These are phyloP conservation scores for Gynostemma pentaphyllum DNA, from an alignment of 306 rosid genomes.

Conservation along the genomic window DNA sequence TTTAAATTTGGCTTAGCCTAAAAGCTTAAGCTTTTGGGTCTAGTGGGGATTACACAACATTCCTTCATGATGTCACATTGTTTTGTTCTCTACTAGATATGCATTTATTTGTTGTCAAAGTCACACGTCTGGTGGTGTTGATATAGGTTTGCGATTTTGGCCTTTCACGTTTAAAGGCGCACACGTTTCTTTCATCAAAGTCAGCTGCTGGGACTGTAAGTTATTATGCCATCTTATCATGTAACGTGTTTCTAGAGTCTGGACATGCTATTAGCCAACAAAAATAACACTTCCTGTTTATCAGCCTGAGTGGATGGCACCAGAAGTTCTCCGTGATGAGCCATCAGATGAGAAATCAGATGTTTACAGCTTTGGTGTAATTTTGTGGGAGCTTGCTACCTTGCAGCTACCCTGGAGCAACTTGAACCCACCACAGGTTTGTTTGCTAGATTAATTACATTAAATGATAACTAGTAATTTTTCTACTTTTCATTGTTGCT, in stretches of 20 bases:
- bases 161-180: constrained; percentile 89
- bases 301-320: constrained; percentile 96
- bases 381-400: constrained; percentile 86
- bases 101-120: neutral
- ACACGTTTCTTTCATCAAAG: constrained; percentile 93
- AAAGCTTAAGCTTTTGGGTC: too few species aligned
- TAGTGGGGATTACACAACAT: too few species aligned
- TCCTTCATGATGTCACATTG: neutral
- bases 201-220: constrained; percentile 99
- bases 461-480: neutral
- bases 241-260: neutral
- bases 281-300: constrained; percentile 13
- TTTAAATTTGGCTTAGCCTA: too few species aligned
- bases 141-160: constrained; percentile 92
- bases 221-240: constrained; percentile 8
- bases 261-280: neutral
- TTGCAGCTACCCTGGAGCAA: constrained; percentile 88
- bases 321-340: constrained; percentile 95
- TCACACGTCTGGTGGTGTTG: constrained; percentile 8
- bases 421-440: constrained; percentile 91
- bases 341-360: constrained; percentile 96
- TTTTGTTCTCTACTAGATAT: neutral
- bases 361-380: constrained; percentile 88
- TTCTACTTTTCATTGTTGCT: neutral
- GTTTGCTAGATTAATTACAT: constrained; percentile 11